phyloP scores from a whole-genome alignment of 352 stramenopile genomes.

The Globisporangium yorkense region DNA sequence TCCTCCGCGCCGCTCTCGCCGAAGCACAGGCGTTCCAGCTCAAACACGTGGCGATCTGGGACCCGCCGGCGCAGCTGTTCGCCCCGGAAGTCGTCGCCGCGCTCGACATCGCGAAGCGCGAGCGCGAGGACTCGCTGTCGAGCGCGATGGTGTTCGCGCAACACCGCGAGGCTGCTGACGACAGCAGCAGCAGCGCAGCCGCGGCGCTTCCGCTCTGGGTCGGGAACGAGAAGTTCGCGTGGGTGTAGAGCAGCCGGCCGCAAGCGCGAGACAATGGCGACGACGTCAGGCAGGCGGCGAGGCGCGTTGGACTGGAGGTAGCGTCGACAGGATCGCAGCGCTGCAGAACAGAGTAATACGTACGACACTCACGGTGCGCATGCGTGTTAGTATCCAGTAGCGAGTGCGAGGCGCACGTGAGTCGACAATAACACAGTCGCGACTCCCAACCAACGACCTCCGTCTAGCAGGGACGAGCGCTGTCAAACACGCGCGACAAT shows the following conservation, averaged over 20 bases:
- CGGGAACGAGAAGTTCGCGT: slow-evolving; percentile 51
- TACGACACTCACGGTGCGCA: no score
- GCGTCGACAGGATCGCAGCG: no score
- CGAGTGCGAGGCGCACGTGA: no score
- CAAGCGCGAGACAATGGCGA: not conserved
- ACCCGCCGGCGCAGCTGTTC: slow-evolving; percentile 22
- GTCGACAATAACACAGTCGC: no score
- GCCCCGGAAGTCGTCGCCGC: slow-evolving; percentile 12
- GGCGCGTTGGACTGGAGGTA: not conserved
- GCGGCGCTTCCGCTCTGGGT: slow-evolving; percentile 24
- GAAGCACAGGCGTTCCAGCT: slow-evolving; percentile 40
- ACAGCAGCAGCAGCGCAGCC: not conserved
- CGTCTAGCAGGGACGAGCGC: no score
- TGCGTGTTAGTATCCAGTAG: no score
- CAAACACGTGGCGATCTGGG: slow-evolving; percentile 39
- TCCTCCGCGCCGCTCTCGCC: slow-evolving; percentile 28
- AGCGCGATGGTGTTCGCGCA: slow-evolving; percentile 43
- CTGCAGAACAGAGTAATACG: no score
- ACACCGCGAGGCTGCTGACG: slow-evolving; percentile 2
- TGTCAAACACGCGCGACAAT: no score
- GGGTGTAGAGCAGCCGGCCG: slow-evolving; percentile 21
- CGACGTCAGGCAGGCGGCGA: no score
- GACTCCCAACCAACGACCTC: no score
- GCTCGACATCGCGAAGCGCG: slow-evolving; percentile 26
- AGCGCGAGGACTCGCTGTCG: slow-evolving; percentile 51